These are phyloP conservation scores for Wakefieldia striispora DNA, from an alignment of 768 basidiomycete species.

Conservation along the genomic window DNA sequence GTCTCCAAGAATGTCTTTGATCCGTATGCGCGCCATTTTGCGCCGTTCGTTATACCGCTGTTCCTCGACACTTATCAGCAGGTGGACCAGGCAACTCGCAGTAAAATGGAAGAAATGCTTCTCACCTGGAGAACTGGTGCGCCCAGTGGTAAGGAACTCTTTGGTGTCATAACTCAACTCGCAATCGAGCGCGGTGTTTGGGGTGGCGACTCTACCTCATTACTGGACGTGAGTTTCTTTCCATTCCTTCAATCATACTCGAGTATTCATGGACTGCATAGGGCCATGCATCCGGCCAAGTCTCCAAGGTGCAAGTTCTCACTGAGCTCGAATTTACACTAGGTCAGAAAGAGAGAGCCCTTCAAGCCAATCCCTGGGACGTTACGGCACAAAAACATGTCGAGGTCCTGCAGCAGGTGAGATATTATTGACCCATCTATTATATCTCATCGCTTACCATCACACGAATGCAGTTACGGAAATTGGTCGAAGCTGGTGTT, in stretches of 20 bases:
- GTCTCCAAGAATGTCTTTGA: slow-evolving; percentile 96
- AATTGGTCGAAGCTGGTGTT: slow-evolving; percentile 74
- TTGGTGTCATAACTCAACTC: slow-evolving; percentile 75
- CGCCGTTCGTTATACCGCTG: slow-evolving; percentile 74
- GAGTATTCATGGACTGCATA: slow-evolving; percentile 20
- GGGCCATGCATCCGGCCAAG: slow-evolving; percentile 42
- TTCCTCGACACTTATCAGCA: slow-evolving; percentile 86
- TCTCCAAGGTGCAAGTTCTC: slow-evolving; percentile 77
- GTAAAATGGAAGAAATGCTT: slow-evolving; percentile 98
- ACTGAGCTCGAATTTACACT: slow-evolving; percentile 81
- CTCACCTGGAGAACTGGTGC: slow-evolving; percentile 91
- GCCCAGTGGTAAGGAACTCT: slow-evolving; percentile 77
- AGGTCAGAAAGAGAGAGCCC: slow-evolving; percentile 71
- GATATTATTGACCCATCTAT: slow-evolving; percentile 20
- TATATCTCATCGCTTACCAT: slow-evolving; percentile 4
- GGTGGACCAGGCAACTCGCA: slow-evolving; percentile 80
- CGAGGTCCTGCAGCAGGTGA: slow-evolving; percentile 75
- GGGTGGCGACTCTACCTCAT: slow-evolving; percentile 51
- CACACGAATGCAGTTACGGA: slow-evolving; percentile 49
- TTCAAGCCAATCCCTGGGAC: slow-evolving; percentile 77
- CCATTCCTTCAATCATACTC: neutral
- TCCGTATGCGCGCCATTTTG: slow-evolving; percentile 86
- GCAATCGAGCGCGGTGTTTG: slow-evolving; percentile 85
- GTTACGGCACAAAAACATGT: slow-evolving; percentile 66
- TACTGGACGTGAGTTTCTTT: slow-evolving; percentile 35